Evolutionary conservation across 345 rosid genomes (phyloP), one percentile per base, ranked within the genome.

Genomic region (Pistacia vera): DNA sequence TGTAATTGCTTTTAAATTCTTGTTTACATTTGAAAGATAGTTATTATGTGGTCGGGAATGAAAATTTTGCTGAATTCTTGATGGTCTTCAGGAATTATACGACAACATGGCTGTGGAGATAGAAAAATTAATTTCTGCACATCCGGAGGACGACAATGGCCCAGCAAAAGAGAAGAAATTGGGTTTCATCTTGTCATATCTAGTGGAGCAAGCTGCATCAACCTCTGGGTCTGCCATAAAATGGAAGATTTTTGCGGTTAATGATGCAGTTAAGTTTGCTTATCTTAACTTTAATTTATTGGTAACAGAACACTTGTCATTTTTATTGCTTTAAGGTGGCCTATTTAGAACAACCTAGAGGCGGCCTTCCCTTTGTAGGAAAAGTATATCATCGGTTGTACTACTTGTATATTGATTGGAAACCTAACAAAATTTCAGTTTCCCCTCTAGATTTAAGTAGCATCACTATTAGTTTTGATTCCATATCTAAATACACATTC

Each of bases 171-270:
- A 67, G 57, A 86, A 73, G 69, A 82, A 76, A 74, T 79, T 86
- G 17, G 90, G 93, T 28, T 82, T 88, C 59, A 84, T 89, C 2
- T 55, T 89, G 60, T 85, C 91, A 12, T 85, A 77, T 73, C 69
- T 68, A 20, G 81, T 74, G 41, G 81, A 87, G 16, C 83, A 87
- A 69, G 77, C 73, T 70, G 72, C 75, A n/a, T 22, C 85, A 59
- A 11, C 77, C 73, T 84, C 85, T 22, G 56, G 78, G 72, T 81
- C 84, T 7, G 80, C 82, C 20, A 80, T 88, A 59, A 85, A 75
- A 17, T 84, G 84, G 78, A 89, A 87, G 76, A 83, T 74, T 65
- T 83, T 86, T 78, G 72, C 79, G 11, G 80, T 82, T 41, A 82
- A 77, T 72, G 83, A 83, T 65, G 65, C 76, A 44, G 88, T 86